A percentile compares a stretch with the other conserved stretches of the same genome.
Conservation (phyloP, 1,284 basidiomycete species). For the Acaromyces ingoldii region DNA sequence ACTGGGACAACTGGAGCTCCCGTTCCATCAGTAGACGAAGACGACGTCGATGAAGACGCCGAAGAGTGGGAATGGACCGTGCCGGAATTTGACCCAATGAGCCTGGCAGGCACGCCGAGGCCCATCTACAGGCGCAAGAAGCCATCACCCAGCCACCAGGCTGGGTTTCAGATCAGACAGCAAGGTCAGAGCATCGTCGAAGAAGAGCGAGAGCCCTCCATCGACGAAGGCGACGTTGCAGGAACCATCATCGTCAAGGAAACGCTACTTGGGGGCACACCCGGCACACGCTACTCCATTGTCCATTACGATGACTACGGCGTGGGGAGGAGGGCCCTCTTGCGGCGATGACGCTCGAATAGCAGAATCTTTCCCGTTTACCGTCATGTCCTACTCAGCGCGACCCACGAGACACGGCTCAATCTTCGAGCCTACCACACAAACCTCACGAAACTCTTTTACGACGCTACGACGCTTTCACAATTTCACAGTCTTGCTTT, state of each 20-base stretch:
- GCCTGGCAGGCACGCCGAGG: conserved; percentile 21
- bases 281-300: conserved; percentile 20
- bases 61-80: conserved; percentile 34
- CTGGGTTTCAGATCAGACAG: conserved; percentile 17
- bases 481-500: too few species aligned
- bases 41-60: conserved; percentile 16
- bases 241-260: not conserved
- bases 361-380: too few species aligned
- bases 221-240: not conserved
- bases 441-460: too few species aligned
- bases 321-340: conserved; percentile 22
- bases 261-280: not conserved
- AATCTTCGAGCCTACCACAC: too few species aligned
- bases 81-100: conserved; percentile 27
- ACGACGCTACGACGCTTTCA: too few species aligned
- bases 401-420: too few species aligned
- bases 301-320: conserved; percentile 29
- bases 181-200: not conserved
- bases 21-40: too few species aligned
- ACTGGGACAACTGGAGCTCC: too few species aligned
- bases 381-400: too few species aligned
- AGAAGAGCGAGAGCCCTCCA: not conserved
- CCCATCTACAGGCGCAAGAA: conserved; percentile 31
- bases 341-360: too few species aligned
- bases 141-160: conserved; percentile 17